Evolutionary conservation across 2,329 filamentous ascomycete species (phyloP), one percentile per base, ranked within the genome.

Genomic region (Ceratocystis lukuohia): DNA sequence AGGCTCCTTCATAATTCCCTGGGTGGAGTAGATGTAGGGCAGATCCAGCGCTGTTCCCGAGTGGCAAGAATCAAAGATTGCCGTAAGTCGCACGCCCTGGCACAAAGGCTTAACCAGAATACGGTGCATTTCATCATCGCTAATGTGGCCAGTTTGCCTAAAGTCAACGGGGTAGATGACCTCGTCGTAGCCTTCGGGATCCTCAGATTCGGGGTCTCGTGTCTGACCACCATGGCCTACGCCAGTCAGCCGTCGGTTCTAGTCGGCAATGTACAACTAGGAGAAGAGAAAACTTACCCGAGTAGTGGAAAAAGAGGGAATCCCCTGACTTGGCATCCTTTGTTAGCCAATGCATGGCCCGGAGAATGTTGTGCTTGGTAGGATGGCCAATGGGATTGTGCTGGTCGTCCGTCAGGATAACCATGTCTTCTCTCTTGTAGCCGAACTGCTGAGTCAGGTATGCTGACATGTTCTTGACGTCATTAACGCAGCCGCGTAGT

Each of bases 351-450:
- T 96, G 92, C 93, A 97, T 97, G 37, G 93, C 93, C 65, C 93
- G 84, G 46, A 97, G 76, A 66, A 97, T 96, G 74, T 97, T 97
- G 71, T 90, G 88, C 76, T 96, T 96, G 4, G 91, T 96, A 7
- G 93, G 93, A 77, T 96, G 91, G 76, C 91, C 96, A 89, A 96
- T 96, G 30, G 91, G 90, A 72, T 96, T 96, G 75, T 96, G 91
- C 78, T 96, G 92, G 74, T 97, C 93, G 74, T 97, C 93, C 48
- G 93, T 96, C 74, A 97, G 82, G 69, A 94, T 87, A 22, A 97
- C 93, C 93, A 97, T 97, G 73, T 97, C 92, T 76, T 96, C 93
- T 67, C 91, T 82, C 77, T 91, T 91, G 76, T 97, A 97, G 37
- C 89, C 89, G 75, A 95, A 96, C 73, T 91, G 86, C 75, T 92